phyloP scores from a whole-genome alignment of 2,329 filamentous ascomycete genomes.

The Paracamarosporium sp. region DNA sequence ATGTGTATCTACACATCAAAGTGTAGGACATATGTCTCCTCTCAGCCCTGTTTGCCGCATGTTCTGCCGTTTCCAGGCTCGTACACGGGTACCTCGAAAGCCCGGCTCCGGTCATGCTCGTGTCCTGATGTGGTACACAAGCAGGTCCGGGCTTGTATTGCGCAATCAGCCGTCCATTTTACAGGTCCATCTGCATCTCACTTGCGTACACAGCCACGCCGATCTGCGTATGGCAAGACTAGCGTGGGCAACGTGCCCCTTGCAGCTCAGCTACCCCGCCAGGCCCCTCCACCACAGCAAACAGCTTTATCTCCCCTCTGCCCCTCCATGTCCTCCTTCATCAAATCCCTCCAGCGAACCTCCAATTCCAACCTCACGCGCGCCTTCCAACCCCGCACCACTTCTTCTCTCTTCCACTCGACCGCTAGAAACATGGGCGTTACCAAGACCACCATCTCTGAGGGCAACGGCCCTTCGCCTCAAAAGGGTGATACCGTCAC shows the following conservation, averaged over 20 bases:
- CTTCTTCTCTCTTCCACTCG: constrained; percentile 14
- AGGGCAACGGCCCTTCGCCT: constrained; percentile 37
- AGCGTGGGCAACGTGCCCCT: constrained; percentile 5
- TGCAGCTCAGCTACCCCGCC: constrained; percentile 10
- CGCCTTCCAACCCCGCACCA: not conserved
- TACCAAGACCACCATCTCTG: constrained; percentile 33
- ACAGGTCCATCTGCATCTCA: not conserved
- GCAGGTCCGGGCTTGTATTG: not conserved
- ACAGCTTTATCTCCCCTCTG: constrained; percentile 1
- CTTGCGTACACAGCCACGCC: constrained; percentile 2
- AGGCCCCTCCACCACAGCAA: constrained; percentile 1
- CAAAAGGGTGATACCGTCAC: constrained; percentile 37
- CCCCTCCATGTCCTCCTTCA: constrained; percentile 6
- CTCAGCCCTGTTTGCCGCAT: too few species aligned
- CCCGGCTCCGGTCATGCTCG: not conserved
- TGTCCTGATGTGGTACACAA: not conserved
- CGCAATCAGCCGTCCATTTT: not conserved
- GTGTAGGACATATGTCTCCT: too few species aligned
- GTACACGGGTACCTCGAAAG: too few species aligned
- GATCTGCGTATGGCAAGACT: constrained; percentile 3
- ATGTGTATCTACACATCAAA: too few species aligned
- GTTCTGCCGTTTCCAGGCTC: too few species aligned
- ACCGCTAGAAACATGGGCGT: constrained; percentile 36
- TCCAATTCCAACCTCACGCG: not conserved
- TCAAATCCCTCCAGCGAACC: constrained; percentile 2